Percentiles rank a stretch among this genome's conserved stretches.
Evolutionary conservation across 2,329 filamentous ascomycete species (phyloP).

Genomic region (Tolypocladium tropicale): DNA sequence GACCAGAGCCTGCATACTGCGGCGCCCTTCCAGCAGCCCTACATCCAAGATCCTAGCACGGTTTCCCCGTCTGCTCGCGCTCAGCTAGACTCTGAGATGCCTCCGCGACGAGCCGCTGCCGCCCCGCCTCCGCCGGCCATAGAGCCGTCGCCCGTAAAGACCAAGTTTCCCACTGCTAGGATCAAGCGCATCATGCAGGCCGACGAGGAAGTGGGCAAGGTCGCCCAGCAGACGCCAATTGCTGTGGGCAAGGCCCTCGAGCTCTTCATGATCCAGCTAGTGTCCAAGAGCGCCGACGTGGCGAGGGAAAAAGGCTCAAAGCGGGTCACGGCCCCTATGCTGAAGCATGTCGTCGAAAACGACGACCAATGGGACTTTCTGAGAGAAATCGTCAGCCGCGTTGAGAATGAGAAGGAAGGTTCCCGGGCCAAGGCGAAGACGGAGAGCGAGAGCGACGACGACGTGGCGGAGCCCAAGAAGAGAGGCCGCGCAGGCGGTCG

Average conservation of each 20-base stretch:
- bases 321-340: constrained; percentile 78
- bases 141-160: constrained; percentile 67
- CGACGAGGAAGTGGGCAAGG: constrained; percentile 96
- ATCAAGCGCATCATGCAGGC: constrained; percentile 99
- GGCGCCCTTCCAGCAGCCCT: background rate
- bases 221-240: constrained; percentile 93
- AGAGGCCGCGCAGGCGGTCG: constrained; percentile 35
- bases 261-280: constrained; percentile 93
- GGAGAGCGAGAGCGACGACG: constrained; percentile 45
- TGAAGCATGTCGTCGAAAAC: constrained; percentile 80
- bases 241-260: constrained; percentile 93
- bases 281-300: constrained; percentile 77
- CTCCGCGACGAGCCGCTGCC: constrained; percentile 18
- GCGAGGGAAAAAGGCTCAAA: constrained; percentile 77
- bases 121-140: constrained; percentile 28
- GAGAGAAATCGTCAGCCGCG: constrained; percentile 78
- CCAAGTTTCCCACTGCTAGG: constrained; percentile 91
- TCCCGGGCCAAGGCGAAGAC: constrained; percentile 31
- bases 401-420: constrained; percentile 49
- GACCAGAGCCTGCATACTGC: background rate
- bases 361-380: constrained; percentile 95
- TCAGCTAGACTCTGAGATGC: constrained; percentile 18
- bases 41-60: constrained; percentile 1
- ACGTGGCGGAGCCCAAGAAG: constrained; percentile 35
- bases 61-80: background rate